phyloP scores from a whole-genome alignment of 345 rosid species.

The Brassica rapa region DNA sequence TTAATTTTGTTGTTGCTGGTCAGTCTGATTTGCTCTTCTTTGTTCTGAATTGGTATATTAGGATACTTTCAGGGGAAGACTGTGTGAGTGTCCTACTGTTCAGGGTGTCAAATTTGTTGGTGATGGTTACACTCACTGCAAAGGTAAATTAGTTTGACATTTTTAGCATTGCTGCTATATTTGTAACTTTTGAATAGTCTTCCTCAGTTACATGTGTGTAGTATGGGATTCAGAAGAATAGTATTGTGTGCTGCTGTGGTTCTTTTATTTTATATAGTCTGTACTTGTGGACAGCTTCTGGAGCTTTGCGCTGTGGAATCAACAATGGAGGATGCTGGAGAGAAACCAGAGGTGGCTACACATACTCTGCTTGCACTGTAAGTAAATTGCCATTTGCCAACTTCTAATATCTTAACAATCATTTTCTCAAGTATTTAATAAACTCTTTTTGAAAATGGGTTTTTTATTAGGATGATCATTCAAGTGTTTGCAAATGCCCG shows the following conservation, averaged over 20 bases:
- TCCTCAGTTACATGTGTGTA: neutral
- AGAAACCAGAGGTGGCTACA: conserved; percentile 13
- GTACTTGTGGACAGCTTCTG: conserved; percentile 7
- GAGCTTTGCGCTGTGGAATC: conserved; percentile 9
- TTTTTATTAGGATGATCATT: conserved; percentile 9
- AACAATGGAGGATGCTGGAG: conserved; percentile 26
- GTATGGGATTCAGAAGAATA: neutral
- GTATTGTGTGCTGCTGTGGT: neutral
- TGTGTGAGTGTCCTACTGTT: conserved; percentile 19
- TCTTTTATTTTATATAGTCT: neutral
- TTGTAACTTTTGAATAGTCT: neutral
- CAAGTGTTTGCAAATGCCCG: conserved; percentile 14
- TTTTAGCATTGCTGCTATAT: neutral
- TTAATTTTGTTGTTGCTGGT: neutral
- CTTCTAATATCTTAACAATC: neutral
- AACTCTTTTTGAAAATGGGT: neutral
- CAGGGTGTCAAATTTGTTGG: conserved; percentile 20
- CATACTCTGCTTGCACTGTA: conserved; percentile 17
- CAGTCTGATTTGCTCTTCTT: neutral
- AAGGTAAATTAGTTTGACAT: neutral
- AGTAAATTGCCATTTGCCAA: neutral
- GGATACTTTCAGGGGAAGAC: conserved; percentile 20
- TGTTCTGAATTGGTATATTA: neutral
- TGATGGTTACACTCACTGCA: conserved; percentile 15
- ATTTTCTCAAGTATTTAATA: neutral